These are phyloP conservation scores for Russula earlei DNA, from an alignment of 768 basidiomycete species.

Conservation along the genomic window DNA sequence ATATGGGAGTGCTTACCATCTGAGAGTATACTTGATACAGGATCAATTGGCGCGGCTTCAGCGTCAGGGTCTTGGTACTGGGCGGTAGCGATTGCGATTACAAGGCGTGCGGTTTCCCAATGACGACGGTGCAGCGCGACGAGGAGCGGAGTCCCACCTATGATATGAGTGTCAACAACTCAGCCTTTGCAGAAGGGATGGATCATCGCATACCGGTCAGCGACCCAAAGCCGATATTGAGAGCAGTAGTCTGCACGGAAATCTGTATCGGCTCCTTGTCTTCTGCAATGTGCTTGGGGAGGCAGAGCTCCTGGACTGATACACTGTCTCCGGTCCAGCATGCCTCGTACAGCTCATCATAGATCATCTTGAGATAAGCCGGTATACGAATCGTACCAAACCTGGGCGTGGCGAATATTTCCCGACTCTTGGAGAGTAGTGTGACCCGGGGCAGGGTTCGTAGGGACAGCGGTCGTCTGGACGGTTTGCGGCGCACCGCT, in stretches of 20 bases:
- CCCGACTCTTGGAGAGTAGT: too few species aligned
- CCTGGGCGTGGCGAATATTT: slow-evolving; percentile 22
- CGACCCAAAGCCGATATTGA: slow-evolving; percentile 10
- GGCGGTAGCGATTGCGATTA: slow-evolving; percentile 47
- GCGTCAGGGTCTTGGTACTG: slow-evolving; percentile 38
- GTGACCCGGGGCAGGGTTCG: too few species aligned
- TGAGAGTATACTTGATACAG: slow-evolving; percentile 10
- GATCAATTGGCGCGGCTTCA: slow-evolving; percentile 25
- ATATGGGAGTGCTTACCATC: slow-evolving; percentile 28
- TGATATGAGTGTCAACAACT: not conserved
- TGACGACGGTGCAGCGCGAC: slow-evolving; percentile 40
- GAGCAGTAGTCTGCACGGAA: slow-evolving; percentile 27
- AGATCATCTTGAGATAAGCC: slow-evolving; percentile 29
- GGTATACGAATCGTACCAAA: slow-evolving; percentile 23
- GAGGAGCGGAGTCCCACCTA: slow-evolving; percentile 41
- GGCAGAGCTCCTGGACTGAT: slow-evolving; percentile 42
- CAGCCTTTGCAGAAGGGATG: not conserved
- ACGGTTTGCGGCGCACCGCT: not conserved
- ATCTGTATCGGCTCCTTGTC: slow-evolving; percentile 34
- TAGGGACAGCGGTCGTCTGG: not conserved
- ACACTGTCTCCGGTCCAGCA: slow-evolving; percentile 44
- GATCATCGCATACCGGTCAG: not conserved
- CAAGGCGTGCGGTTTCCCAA: slow-evolving; percentile 52
- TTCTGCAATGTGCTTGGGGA: slow-evolving; percentile 32
- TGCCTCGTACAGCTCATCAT: slow-evolving; percentile 50